Evolutionary conservation across 495 filamentous ascomycete species (phyloP), one percentile per base, ranked within the genome.

Genomic region (Aspergillus steynii): DNA sequence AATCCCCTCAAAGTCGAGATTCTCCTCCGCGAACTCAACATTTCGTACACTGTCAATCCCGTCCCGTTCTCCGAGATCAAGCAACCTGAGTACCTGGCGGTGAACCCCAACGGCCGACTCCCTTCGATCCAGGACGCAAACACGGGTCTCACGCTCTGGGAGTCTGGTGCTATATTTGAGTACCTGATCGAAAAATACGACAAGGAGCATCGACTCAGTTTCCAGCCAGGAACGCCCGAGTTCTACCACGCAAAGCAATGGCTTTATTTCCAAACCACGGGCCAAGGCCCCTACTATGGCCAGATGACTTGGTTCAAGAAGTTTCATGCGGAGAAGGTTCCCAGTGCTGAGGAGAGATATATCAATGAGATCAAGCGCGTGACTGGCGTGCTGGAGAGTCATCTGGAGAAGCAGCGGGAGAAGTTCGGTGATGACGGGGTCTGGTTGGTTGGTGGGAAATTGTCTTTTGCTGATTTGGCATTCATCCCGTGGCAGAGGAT

Each of bases 41-140:
- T 55, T 15, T 9, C 53, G 20, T 55, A 55, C n/a, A 27, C 8
- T 8, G 20, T 45, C 32, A 31, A 55, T 5, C 14, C 53, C 3
- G 27, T 55, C 6, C 31, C 29, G 14, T 34, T 55, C 31, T 25
- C 53, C 32, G 53, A 55, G 0, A 37, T 55, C 5, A 55, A 55
- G 29, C 26, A 12, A 25, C 31, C 53, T 1, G 10, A 20, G 9
- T 55, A 42, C 28, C 28, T 32, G 28, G 53, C 32, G 5, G 28
- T 45, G 69, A 90, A 88, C 66, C 86, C 85, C 55, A 90, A 90
- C 71, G 88, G 87, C 29, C 85, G 88, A 25, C 45, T 71, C 28
- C 74, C 76, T 29, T 65, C 73, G 31, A 81, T 89, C 61, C 65
- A 84, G 15, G 86, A 88, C 66, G 77, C 80, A 9, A 89, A 90